Evolutionary conservation across 108 stramenopile species (phyloP), one percentile per base, ranked within the genome.

Genomic region (Cyclotella choctawhatcheeana): DNA sequence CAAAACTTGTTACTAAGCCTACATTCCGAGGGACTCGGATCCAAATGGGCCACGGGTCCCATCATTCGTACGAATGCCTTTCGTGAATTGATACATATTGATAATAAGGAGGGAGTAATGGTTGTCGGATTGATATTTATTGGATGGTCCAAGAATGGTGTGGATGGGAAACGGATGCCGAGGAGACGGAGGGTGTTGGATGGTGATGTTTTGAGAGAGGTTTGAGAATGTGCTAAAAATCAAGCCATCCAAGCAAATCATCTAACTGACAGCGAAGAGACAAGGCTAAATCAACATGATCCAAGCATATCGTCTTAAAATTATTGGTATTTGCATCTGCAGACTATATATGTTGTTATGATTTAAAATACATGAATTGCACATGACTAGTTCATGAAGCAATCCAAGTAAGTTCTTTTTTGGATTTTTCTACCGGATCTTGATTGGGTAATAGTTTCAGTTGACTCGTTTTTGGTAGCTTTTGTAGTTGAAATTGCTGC

Each of bases 11-110:
- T 94, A 45, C 66, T 87, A 16, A 79, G 77, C 51, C 74, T 94
- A 31, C 90, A 91, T 68, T 61, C 86, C 3, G 90, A 91, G 51
- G 74, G 81, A 21, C 66, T 90, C n/a, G 82, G 75, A 21, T 73
- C 78, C 18, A 90, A 91, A 63, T 91, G 89, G 89, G 86, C 82
- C 5, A 90, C 93, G 12, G 89, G 89, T 16, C 83, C 90, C 2
- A 68, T 94, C 30, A 82, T 90, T 51, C 69, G 70, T 17, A 90
- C 89, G 3, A 58, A 37, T 17, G 90, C 90, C 13, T 89, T 91
- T 73, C 89, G 93, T 14, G 37, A 85, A 14, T 64, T 94, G 27
- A n/a, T n/a, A n/a, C n/a, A n/a, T n/a, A 79, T 91, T 0, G 47
- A 68, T 1, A 86, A 82, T 18, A 17, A 64, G 21, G 44, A 67